Conservation (phyloP, 495 filamentous ascomycete genomes). For the Friedmanniomyces simplex region DNA sequence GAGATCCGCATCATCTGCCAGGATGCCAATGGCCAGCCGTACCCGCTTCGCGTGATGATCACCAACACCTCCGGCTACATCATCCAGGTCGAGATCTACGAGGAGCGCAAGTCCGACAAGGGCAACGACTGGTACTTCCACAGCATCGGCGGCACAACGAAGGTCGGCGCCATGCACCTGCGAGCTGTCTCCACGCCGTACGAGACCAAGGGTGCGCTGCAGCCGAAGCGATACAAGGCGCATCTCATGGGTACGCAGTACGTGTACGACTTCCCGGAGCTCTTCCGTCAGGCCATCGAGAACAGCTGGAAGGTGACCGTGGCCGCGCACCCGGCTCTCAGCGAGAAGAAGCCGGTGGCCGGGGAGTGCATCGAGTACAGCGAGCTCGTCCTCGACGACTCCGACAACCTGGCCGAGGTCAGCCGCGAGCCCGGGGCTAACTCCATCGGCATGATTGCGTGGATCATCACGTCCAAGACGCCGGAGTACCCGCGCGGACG, state of each 20-base stretch:
- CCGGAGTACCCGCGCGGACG: conserved; percentile 93
- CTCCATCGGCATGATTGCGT: conserved; percentile 94
- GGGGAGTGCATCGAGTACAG: conserved; percentile 93
- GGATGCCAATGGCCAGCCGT: conserved; percentile 72
- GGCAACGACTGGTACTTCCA: conserved; percentile 92
- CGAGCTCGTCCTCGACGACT: conserved; percentile 88
- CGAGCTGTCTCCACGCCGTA: conserved; percentile 84
- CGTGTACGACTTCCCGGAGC: conserved; percentile 98
- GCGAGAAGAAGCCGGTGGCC: conserved; percentile 68
- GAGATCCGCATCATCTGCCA: conserved; percentile 98
- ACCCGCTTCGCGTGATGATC: conserved; percentile 91
- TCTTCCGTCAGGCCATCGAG: conserved; percentile 96
- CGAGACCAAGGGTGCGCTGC: conserved; percentile 95
- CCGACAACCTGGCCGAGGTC: conserved; percentile 84
- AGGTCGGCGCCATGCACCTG: conserved; percentile 92
- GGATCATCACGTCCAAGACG: conserved; percentile 91
- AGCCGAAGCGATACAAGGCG: conserved; percentile 98
- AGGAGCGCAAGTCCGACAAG: conserved; percentile 95
- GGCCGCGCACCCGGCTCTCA: conserved; percentile 57
- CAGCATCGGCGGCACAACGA: conserved; percentile 87
- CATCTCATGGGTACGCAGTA: conserved; percentile 99
- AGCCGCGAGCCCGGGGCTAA: conserved; percentile 90
- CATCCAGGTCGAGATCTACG: conserved; percentile 94
- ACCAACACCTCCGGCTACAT: conserved; percentile 99
- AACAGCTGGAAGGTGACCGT: conserved; percentile 78